Evolutionary conservation across 768 basidiomycete genomes (phyloP).

Genomic region (Leucosporidium yakuticum): DNA sequence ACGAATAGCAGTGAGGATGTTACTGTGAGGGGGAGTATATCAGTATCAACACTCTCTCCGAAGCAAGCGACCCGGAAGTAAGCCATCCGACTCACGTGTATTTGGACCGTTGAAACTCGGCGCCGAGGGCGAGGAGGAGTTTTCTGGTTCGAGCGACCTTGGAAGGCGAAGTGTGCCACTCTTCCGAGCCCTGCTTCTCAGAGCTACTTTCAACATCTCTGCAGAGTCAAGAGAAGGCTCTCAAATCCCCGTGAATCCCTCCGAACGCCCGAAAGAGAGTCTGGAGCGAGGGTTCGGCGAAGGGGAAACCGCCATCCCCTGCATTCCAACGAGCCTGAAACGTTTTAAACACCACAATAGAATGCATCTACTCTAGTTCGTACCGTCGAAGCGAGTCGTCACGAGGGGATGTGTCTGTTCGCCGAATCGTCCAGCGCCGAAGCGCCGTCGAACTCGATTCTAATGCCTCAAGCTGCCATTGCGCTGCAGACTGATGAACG

Average conservation of each 20-base stretch:
- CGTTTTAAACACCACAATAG: too few species aligned
- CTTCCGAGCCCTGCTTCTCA: slow-evolving; percentile 3
- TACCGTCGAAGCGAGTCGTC: not conserved
- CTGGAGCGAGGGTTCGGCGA: too few species aligned
- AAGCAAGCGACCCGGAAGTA: too few species aligned
- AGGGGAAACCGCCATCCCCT: too few species aligned
- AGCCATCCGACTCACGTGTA: not conserved
- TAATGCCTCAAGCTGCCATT: not conserved
- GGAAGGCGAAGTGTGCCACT: slow-evolving; percentile 15
- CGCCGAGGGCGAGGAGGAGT: slow-evolving; percentile 10
- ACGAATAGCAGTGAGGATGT: slow-evolving; percentile 19
- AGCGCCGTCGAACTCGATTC: not conserved
- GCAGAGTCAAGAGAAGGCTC: too few species aligned
- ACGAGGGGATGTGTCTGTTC: not conserved
- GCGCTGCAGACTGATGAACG: not conserved
- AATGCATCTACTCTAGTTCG: too few species aligned
- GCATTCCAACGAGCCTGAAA: too few species aligned
- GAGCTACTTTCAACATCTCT: too few species aligned
- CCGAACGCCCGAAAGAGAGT: too few species aligned
- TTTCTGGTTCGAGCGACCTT: slow-evolving; percentile 19
- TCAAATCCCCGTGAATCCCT: too few species aligned
- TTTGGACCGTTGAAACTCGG: slow-evolving; percentile 19
- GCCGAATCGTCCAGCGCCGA: not conserved
- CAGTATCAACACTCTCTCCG: too few species aligned
- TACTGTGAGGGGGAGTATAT: not conserved